A percentile compares a stretch with the other conserved stretches of the same genome.
Conservation (phyloP, 192 early-diverging fungal species). For the Podila epigama region DNA sequence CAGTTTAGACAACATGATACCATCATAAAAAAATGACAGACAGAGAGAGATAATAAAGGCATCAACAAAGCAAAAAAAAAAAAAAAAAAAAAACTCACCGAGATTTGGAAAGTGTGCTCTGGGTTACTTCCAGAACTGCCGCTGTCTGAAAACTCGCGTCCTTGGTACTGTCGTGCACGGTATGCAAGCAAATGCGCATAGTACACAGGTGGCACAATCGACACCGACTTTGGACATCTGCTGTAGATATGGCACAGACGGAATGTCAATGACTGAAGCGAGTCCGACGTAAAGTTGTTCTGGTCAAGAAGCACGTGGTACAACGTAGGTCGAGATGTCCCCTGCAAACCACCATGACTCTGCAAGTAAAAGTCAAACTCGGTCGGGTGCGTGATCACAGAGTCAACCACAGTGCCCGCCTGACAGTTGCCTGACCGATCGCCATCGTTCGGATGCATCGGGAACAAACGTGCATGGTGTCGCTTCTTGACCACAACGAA, state of each 20-base stretch:
- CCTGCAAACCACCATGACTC: conserved; percentile 88
- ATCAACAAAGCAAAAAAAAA: not conserved
- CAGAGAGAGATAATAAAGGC: not conserved
- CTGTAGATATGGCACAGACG: conserved; percentile 87
- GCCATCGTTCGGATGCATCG: conserved; percentile 56
- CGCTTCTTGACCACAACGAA: conserved; percentile 76
- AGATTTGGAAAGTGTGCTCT: conserved; percentile 4
- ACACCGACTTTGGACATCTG: conserved; percentile 85
- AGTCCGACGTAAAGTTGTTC: conserved; percentile 73
- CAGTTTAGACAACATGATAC: too few relatives aligned
- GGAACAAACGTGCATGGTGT: conserved; percentile 84
- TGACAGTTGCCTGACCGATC: conserved; percentile 79
- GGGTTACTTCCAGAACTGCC: conserved; percentile 3
- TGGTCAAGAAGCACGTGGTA: conserved; percentile 91
- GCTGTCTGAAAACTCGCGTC: conserved; percentile 13
- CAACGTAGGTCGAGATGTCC: conserved; percentile 88
- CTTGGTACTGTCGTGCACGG: conserved; percentile 49
- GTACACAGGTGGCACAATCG: conserved; percentile 60
- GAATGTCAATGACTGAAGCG: conserved; percentile 83
- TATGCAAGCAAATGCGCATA: conserved; percentile 52
- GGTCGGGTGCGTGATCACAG: conserved; percentile 71
- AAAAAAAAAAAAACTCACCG: conserved; percentile 7
- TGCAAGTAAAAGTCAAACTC: conserved; percentile 86
- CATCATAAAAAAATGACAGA: not conserved
- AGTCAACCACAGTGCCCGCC: conserved; percentile 82